These are phyloP conservation scores for Dryas drummondii DNA, from an alignment of 306 rosid genomes.

Conservation along the genomic window DNA sequence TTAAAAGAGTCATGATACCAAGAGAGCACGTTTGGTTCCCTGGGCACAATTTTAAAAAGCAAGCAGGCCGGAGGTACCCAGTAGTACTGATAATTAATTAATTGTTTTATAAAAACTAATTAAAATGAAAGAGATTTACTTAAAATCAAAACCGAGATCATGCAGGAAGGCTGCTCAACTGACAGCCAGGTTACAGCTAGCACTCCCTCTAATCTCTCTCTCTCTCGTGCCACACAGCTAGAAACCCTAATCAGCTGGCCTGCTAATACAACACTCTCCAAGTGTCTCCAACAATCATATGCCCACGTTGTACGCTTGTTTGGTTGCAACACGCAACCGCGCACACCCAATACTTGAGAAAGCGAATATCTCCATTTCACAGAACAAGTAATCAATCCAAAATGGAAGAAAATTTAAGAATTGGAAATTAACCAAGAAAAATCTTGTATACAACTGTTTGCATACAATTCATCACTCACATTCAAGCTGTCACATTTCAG, in stretches of 20 bases:
- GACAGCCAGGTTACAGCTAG: conserved; percentile 96
- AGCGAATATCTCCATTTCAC: not conserved
- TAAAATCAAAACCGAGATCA: conserved; percentile 52
- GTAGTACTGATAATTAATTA: conserved; percentile 24
- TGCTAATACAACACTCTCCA: not conserved
- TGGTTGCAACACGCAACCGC: conserved; percentile 19
- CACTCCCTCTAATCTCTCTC: conserved; percentile 35
- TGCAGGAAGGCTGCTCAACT: conserved; percentile 93
- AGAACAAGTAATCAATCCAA: not conserved
- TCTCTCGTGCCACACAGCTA: conserved; percentile 38
- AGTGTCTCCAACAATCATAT: conserved; percentile 46
- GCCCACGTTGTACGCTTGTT: conserved; percentile 34
- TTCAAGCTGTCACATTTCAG: too few relatives aligned
- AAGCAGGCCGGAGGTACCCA: not conserved
- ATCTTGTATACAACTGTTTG: too few relatives aligned
- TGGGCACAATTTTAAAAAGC: conserved; percentile 1
- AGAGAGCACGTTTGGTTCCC: conserved; percentile 78
- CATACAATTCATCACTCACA: too few relatives aligned
- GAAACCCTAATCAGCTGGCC: conserved; percentile 47
- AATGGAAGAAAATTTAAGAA: not conserved
- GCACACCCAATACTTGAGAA: conserved; percentile 16
- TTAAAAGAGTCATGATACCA: conserved; percentile 59
- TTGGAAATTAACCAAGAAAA: not conserved
- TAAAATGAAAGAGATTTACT: not conserved
- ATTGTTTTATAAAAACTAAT: not conserved